Evolutionary conservation across 371 early-diverging fungal genomes (phyloP).

Genomic region (Batkoa obscura): DNA sequence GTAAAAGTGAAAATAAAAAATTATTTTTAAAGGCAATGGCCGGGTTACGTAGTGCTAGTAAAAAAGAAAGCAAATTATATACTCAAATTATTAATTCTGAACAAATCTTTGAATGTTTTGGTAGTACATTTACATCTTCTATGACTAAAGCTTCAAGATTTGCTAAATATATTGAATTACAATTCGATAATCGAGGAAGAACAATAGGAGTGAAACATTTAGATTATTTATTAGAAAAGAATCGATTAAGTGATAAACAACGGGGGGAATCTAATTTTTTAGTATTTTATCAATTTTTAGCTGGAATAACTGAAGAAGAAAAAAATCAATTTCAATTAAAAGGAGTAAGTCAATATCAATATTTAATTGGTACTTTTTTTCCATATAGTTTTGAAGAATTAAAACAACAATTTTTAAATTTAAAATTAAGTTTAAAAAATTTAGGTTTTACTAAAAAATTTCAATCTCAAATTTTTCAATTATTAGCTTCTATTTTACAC

Average conservation of each 20-base stretch:
- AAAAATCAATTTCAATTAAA: slow-evolving; percentile 24
- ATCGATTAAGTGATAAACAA: slow-evolving; percentile 33
- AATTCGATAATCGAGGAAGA: slow-evolving; percentile 70
- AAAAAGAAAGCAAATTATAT: slow-evolving; percentile 64
- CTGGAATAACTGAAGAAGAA: slow-evolving; percentile 35
- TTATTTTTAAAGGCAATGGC: slow-evolving; percentile 42
- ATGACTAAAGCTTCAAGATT: slow-evolving; percentile 74
- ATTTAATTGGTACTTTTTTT: slow-evolving; percentile 18
- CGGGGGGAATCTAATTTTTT: slow-evolving; percentile 70
- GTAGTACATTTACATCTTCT: slow-evolving; percentile 48
- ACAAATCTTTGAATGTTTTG: slow-evolving; percentile 62
- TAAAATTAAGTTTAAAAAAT: slow-evolving; percentile 54
- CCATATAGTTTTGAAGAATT: slow-evolving; percentile 10
- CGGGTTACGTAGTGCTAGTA: slow-evolving; percentile 40
- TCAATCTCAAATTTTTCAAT: slow-evolving; percentile 61
- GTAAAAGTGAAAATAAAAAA: slow-evolving; percentile 58
- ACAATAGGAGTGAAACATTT: slow-evolving; percentile 77
- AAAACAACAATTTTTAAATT: slow-evolving; percentile 36
- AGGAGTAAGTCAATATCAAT: slow-evolving; percentile 26
- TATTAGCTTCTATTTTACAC: slow-evolving; percentile 74
- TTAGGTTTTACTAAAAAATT: slow-evolving; percentile 64
- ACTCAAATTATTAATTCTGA: slow-evolving; percentile 49
- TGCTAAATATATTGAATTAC: slow-evolving; percentile 79
- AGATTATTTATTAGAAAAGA: slow-evolving; percentile 82
- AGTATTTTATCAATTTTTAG: slow-evolving; percentile 70